Evolutionary conservation across 176 grass and related monocot genomes (phyloP).

Genomic region (Aegilops tauschii): DNA sequence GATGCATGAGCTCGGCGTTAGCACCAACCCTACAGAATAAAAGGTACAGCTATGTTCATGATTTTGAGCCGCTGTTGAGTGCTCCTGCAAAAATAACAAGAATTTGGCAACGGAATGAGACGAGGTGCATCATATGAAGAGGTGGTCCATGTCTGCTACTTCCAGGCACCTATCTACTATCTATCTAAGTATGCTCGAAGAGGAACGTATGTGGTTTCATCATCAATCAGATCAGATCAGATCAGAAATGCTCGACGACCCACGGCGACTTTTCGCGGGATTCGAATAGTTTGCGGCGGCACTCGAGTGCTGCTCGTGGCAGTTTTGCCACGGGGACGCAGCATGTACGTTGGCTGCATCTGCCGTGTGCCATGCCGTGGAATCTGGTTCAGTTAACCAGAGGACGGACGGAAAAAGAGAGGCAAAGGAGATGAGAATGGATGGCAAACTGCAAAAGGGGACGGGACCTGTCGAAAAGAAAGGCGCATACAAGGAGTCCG

Average conservation of each 20-base stretch:
- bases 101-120: background rate
- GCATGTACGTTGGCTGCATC: background rate
- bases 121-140: background rate
- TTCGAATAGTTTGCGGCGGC: background rate
- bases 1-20: background rate
- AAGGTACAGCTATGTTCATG: background rate
- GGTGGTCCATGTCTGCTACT: conserved; percentile 1
- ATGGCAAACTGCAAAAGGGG: background rate
- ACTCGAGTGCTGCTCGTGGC: background rate
- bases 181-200: background rate
- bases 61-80: background rate
- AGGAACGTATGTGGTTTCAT: background rate
- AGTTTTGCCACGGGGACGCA: background rate
- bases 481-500: background rate
- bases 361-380: background rate
- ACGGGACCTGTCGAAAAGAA: background rate
- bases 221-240: background rate
- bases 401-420: background rate
- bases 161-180: background rate
- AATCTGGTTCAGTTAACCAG: conserved; percentile 21
- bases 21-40: background rate
- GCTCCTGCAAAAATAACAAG: background rate
- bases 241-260: background rate
- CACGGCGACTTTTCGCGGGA: background rate
- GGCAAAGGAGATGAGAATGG: background rate